A percentile compares a stretch with the other conserved stretches of the same genome.
These are phyloP conservation scores for Rhizophora apiculata DNA, from an alignment of 345 rosid species.

Conservation along the genomic window DNA sequence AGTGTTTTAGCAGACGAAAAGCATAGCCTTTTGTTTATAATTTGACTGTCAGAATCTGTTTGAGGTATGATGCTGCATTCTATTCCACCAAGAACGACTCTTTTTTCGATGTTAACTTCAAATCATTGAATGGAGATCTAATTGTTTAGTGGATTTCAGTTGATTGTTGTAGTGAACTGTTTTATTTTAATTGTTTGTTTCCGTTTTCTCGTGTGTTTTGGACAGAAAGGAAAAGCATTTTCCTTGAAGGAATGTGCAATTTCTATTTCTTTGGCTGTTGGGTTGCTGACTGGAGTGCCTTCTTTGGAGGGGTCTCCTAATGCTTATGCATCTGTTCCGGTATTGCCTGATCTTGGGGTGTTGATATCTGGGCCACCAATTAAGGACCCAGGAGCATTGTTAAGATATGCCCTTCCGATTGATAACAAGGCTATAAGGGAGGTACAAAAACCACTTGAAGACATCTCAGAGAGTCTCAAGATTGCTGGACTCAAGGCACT, in stretches of 20 bases:
- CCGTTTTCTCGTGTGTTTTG: conserved; percentile 8
- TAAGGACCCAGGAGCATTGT: conserved; percentile 80
- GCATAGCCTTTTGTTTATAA: background rate
- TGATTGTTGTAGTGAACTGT: background rate
- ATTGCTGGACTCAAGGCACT: conserved; percentile 82
- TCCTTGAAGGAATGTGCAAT: conserved; percentile 76
- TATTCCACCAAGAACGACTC: background rate
- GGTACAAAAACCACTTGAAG: conserved; percentile 95
- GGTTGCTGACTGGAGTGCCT: conserved; percentile 59
- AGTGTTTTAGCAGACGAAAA: background rate
- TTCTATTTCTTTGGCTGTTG: conserved; percentile 67
- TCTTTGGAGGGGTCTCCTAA: conserved; percentile 37
- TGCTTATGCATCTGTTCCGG: conserved; percentile 53
- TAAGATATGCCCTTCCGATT: conserved; percentile 89
- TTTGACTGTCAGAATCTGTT: background rate
- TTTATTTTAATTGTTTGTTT: background rate
- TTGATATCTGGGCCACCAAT: conserved; percentile 96
- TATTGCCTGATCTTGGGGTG: conserved; percentile 68
- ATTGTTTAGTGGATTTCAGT: background rate
- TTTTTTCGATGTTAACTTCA: background rate
- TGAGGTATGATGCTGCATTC: background rate
- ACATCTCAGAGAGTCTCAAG: conserved; percentile 90
- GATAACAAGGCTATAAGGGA: conserved; percentile 84
- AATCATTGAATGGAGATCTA: background rate
- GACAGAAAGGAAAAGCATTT: conserved; percentile 49